Conservation (phyloP, 2,329 filamentous ascomycete genomes). For the Alternaria triticina region DNA sequence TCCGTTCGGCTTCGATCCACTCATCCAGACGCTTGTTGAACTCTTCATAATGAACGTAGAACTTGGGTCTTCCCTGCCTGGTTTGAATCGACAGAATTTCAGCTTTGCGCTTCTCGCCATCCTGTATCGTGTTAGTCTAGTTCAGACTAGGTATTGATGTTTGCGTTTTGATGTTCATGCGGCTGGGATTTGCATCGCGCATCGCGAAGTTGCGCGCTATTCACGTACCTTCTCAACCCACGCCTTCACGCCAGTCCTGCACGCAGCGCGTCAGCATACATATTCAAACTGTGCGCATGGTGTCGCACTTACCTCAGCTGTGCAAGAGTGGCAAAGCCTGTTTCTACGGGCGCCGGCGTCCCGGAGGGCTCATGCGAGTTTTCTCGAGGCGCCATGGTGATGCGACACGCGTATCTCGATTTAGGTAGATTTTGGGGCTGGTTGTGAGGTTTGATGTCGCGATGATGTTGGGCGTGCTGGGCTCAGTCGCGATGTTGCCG, state of each 20-base stretch:
- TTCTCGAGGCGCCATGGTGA: constrained; percentile 62
- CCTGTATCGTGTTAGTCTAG: constrained; percentile 52
- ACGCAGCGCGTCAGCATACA: constrained; percentile 38
- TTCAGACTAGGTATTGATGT: background rate
- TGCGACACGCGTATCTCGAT: constrained; percentile 10
- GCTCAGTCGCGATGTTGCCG: constrained; percentile 37
- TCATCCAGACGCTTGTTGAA: constrained; percentile 93
- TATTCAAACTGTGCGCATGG: constrained; percentile 30
- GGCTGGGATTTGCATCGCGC: constrained; percentile 9
- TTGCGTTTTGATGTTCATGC: constrained; percentile 20
- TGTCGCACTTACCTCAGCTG: constrained; percentile 72
- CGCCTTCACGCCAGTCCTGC: constrained; percentile 69
- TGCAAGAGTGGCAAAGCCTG: constrained; percentile 81
- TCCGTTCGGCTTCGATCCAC: constrained; percentile 83
- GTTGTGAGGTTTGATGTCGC: constrained; percentile 42
- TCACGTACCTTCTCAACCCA: constrained; percentile 71
- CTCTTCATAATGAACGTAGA: constrained; percentile 97
- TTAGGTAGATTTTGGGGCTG: constrained; percentile 25
- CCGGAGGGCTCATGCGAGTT: constrained; percentile 59
- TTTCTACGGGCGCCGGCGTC: constrained; percentile 69
- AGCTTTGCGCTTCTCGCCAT: constrained; percentile 86
- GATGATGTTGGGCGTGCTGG: constrained; percentile 30
- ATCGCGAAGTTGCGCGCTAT: constrained; percentile 4
- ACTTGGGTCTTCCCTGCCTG: constrained; percentile 84
- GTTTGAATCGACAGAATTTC: constrained; percentile 96